Evolutionary conservation across 345 rosid genomes (phyloP), one percentile per base, ranked within the genome.

Genomic region (Camelina laxa): DNA sequence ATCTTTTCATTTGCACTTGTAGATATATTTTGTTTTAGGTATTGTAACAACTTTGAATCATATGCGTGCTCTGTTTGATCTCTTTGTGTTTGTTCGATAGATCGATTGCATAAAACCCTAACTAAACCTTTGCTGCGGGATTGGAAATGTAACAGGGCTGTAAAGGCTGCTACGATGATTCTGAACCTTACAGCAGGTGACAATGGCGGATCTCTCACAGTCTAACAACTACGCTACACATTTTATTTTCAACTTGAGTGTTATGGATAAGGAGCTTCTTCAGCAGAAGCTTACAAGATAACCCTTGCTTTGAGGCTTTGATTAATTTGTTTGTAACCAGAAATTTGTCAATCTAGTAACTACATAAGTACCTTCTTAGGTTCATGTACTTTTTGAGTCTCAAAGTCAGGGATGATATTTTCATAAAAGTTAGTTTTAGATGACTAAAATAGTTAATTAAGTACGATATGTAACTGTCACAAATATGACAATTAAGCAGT

Each of bases 161-260:
- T 67, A 77, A 94, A 90, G 86, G 98, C 98, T 67, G 93, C 96
- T 12, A 85, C 89, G 3, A 80, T 87, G 91, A 90, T 94, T 67
- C 82, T 91, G 60, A 94, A 91, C 83, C 90, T 94, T 63, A 82
- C 95, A 2, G 89, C 81, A 2, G 93, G 96, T 16, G 98, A 94
- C 79, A 94, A 91, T 74, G 98, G 97, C 16, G 86, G 93, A 20
- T 91, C 97, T 38, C 95, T 94, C n/a, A 91, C 96, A 0, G 92
- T 90, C 69, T 90, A 70, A 89, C 33, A 49, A 39, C 72, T 51
- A 60, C 21, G 36, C 5, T 12, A 14, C 13, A 41, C 4, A 53
- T 51, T 22, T 22, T 62, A 4, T 35, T 45, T 22, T 63, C 35
- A 36, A 16, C 36, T 16, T 16, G 4, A 57, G 7, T 55, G 60